phyloP scores from a whole-genome alignment of 805 yeast species.

The Cyberlindnera japonica region DNA sequence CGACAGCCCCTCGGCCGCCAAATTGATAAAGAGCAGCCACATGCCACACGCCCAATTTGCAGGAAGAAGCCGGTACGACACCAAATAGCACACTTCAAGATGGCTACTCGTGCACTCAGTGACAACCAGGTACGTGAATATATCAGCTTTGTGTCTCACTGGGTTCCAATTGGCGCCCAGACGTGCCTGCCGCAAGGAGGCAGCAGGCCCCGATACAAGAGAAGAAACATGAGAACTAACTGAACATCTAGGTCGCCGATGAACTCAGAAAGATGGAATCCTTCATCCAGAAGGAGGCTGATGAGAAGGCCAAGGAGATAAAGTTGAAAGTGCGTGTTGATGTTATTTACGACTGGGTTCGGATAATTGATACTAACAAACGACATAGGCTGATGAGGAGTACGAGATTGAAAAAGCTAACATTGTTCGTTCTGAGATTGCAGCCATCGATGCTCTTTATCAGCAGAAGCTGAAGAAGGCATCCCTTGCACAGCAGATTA shows the following conservation, averaged over 20 bases:
- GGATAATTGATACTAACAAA: neutral
- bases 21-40: slow-evolving; percentile 14
- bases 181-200: neutral
- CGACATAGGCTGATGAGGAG: slow-evolving; percentile 80
- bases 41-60: neutral
- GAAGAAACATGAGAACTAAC: slow-evolving; percentile 1
- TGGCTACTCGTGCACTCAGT: slow-evolving; percentile 40
- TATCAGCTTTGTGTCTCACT: neutral
- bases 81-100: slow-evolving; percentile 9
- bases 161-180: neutral
- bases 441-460: slow-evolving; percentile 77
- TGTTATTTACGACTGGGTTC: neutral
- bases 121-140: slow-evolving; percentile 44
- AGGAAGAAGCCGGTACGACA: neutral
- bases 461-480: slow-evolving; percentile 88
- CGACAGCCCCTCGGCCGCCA: neutral
- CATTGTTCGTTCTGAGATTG: slow-evolving; percentile 87
- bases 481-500: slow-evolving; percentile 87
- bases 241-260: slow-evolving; percentile 64
- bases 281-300: slow-evolving; percentile 98
- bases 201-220: neutral
- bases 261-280: slow-evolving; percentile 98
- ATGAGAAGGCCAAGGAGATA: slow-evolving; percentile 96
- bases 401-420: slow-evolving; percentile 96
- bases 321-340: slow-evolving; percentile 58